These are phyloP conservation scores for Neurospora sp. DNA, from an alignment of 495 filamentous ascomycete species.

Conservation along the genomic window DNA sequence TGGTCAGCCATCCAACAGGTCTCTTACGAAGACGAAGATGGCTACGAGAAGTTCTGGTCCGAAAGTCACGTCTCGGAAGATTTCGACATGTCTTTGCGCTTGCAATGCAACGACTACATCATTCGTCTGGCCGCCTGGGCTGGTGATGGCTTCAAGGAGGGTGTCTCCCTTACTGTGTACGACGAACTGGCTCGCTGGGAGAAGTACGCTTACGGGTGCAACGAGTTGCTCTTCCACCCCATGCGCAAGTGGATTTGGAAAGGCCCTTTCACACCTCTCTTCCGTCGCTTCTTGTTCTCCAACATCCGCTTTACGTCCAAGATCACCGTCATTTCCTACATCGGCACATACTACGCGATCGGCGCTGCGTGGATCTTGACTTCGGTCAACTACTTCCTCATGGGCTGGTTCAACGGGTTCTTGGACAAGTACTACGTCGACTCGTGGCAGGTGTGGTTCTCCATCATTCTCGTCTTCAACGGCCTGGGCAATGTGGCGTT, in stretches of 20 bases:
- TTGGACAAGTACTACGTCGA: slow-evolving; percentile 69
- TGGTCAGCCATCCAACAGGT: slow-evolving; percentile 74
- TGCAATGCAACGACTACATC: slow-evolving; percentile 62
- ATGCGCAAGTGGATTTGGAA: slow-evolving; percentile 51
- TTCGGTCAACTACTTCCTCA: slow-evolving; percentile 64
- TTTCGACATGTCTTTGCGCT: slow-evolving; percentile 75
- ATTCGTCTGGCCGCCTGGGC: slow-evolving; percentile 66
- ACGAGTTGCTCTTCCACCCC: slow-evolving; percentile 71
- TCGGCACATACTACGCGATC: slow-evolving; percentile 82
- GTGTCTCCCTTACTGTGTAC: slow-evolving; percentile 76
- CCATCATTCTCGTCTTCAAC: slow-evolving; percentile 63
- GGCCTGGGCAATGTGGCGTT: slow-evolving; percentile 55
- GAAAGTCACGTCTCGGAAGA: slow-evolving; percentile 76
- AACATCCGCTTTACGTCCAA: slow-evolving; percentile 71
- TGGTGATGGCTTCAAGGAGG: slow-evolving; percentile 71
- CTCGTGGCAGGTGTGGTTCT: slow-evolving; percentile 69
- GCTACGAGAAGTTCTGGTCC: slow-evolving; percentile 75
- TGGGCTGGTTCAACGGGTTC: slow-evolving; percentile 64
- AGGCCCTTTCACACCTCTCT: slow-evolving; percentile 66
- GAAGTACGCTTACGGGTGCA: slow-evolving; percentile 83
- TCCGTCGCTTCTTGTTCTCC: slow-evolving; percentile 58
- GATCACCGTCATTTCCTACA: slow-evolving; percentile 71
- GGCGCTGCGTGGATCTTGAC: slow-evolving; percentile 73
- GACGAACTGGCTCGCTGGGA: slow-evolving; percentile 78
- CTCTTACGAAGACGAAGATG: slow-evolving; percentile 55